phyloP scores from a whole-genome alignment of 805 yeast species.

The Lipomyces lipofer region DNA sequence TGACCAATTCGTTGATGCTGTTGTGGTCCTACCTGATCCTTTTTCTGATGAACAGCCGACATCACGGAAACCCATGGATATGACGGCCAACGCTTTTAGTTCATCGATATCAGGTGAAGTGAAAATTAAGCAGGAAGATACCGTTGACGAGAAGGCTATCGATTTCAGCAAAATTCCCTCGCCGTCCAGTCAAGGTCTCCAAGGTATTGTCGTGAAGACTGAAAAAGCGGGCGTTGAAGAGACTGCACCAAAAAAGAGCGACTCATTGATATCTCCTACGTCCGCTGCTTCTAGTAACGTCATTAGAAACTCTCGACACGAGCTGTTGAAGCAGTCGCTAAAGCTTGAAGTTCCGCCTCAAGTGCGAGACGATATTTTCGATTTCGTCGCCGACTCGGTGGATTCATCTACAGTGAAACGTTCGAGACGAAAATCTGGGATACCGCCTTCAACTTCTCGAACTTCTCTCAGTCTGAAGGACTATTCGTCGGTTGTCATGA shows the following conservation, averaged over 20 bases:
- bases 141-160: slow-evolving; percentile 3
- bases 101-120: neutral
- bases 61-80: neutral
- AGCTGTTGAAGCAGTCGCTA: neutral
- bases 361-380: neutral
- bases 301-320: too few species aligned
- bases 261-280: too few species aligned
- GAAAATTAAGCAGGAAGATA: slow-evolving; percentile 7
- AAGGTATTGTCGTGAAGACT: neutral
- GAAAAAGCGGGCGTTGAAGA: neutral
- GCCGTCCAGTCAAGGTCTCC: neutral
- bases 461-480: too few species aligned
- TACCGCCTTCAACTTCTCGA: neutral
- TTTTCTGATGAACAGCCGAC: neutral
- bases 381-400: neutral
- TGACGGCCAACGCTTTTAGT: neutral
- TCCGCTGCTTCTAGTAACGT: too few species aligned
- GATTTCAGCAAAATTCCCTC: slow-evolving; percentile 5
- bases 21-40: slow-evolving; percentile 36
- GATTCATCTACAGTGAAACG: neutral
- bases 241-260: neutral
- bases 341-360: neutral
- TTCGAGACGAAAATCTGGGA: neutral
- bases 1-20: slow-evolving; percentile 62
- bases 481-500: too few species aligned